Evolutionary conservation across 2,329 filamentous ascomycete species (phyloP), one percentile per base, ranked within the genome.

Genomic region (Penicillium aurantiogriseum): DNA sequence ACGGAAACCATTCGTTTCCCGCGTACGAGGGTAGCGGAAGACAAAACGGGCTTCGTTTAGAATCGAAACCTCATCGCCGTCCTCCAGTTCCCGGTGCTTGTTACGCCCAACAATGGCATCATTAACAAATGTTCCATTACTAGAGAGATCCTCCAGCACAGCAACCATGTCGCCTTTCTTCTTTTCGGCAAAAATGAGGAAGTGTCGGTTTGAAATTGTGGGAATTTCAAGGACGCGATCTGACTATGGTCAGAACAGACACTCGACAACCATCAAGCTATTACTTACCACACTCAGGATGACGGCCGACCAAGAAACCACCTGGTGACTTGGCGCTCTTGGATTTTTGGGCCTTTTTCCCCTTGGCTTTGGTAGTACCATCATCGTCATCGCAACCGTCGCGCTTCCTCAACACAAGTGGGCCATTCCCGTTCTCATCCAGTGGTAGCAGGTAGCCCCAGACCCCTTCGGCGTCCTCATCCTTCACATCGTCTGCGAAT

Each of bases 111-210:
- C 85, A 31, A 96, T 83, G 17, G 88, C 88, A 67, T 97, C 92
- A 69, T 97, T 97, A 67, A 99, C 88, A 71, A 92, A 99, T 0
- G 95, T 99, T 50, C 94, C 94, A 71, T 99, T 99, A 71, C 88
- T 94, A 7, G 94, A 99, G 21, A 97, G 78, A 73, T 99, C 94
- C 73, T 99, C 92, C 5, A 99, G 76, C 13, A 97, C 84, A 9
- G 91, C 93, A 42, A 86, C 76, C 0, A 80, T 71, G 60, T 81
- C 80, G 35, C 85, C 83, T 50, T 79, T 77, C 61, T 80, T 83
- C 63, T 83, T 85, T 70, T 88, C 83, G 49, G 79, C 72, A 64
- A 81, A 79, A 52, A 82, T 63, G 44, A 81, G 63, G 85, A 82
- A 63, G 80, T 83, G 73, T 4, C 92, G 85, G 71, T 97, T 97